A percentile compares a stretch with the other conserved stretches of the same genome.
Evolutionary conservation across 2,329 filamentous ascomycete genomes (phyloP).

Genomic region (Epicoccum sorghinum): DNA sequence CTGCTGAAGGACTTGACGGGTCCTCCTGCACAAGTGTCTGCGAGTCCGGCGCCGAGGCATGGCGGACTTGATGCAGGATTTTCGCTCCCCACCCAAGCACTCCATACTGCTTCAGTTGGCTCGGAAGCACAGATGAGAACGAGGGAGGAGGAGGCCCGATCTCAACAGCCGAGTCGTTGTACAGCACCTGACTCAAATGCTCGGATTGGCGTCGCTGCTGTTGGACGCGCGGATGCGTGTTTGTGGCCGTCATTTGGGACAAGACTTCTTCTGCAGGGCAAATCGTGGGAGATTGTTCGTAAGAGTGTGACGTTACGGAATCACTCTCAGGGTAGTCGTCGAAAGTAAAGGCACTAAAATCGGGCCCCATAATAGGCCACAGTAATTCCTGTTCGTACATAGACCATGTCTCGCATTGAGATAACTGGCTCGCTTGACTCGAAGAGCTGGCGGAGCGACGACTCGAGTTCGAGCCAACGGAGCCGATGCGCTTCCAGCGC

Average conservation of each 20-base stretch:
- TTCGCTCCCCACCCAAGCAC: conserved; percentile 11
- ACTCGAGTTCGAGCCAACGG: conserved; percentile 23
- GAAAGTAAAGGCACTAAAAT: neutral
- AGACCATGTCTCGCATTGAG: conserved; percentile 9
- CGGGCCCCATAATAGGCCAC: neutral
- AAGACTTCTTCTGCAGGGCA: conserved; percentile 9
- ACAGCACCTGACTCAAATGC: conserved; percentile 33
- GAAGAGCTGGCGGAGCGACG: conserved; percentile 24
- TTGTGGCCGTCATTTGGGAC: conserved; percentile 3
- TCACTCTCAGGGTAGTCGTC: neutral
- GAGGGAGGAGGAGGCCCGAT: neutral
- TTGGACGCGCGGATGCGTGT: conserved; percentile 6
- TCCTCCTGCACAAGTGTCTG: neutral
- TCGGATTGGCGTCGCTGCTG: conserved; percentile 33
- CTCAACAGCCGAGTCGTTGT: conserved; percentile 17
- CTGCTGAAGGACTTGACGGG: neutral
- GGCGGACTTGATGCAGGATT: conserved; percentile 15
- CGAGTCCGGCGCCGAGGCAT: conserved; percentile 15
- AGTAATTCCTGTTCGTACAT: conserved; percentile 11
- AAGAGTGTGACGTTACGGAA: neutral
- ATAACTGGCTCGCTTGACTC: conserved; percentile 16
- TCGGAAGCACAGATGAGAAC: conserved; percentile 2
- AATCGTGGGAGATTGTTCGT: neutral
- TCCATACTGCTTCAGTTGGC: conserved; percentile 12
- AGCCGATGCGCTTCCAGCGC: conserved; percentile 34